Evolutionary conservation across 768 basidiomycete genomes (phyloP), one percentile per base, ranked within the genome.

Genomic region (Mycena leptocephala): DNA sequence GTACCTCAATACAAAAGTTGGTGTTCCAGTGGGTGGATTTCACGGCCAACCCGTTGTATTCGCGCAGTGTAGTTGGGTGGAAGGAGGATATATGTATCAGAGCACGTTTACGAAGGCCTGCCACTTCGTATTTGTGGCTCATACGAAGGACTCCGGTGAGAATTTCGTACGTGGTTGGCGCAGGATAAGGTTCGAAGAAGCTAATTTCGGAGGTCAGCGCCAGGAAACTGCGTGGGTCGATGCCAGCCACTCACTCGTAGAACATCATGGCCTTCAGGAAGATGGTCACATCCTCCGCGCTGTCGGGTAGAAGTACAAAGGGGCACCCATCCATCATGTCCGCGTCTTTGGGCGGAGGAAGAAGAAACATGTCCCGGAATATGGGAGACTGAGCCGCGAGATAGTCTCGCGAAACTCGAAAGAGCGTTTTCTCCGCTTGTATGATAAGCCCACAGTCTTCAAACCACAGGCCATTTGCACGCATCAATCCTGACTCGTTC

Each of bases 81-180:
- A n/a, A 11, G 22, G 70, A 22, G 11, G 39, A 30, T 26, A 72
- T 14, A 24, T 72, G 61, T 2, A 20, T 26, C 6, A 72, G 16
- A 9, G 61, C 43, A 13, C 70, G 70, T 30, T 39, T 48, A 4
- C 56, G 59, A 0, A 72, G 26, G 7, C 32, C 30, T 2, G 26
- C 53, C 8, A 58, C 61, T 3, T 72, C 62, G 53, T 72, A 72
- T 61, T 72, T 65, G 61, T 72, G 30, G 43, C 43, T 41, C 43
- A 72, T 62, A 8, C 61, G 58, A 22, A 72, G 61, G 16, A 72
- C 43, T 6, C 26, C 70, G 4, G 61, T 16, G 5, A 72, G 32
- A 24, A 64, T 63, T 5, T 3, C 10, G 8, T 51, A 37, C 8
- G 43, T 46, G 20, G 56, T 72, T 7, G 53, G 37, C 0, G 70